A percentile compares a stretch with the other conserved stretches of the same genome.
phyloP scores from a whole-genome alignment of 257 asterid species.

The Nicotiana otophora region DNA sequence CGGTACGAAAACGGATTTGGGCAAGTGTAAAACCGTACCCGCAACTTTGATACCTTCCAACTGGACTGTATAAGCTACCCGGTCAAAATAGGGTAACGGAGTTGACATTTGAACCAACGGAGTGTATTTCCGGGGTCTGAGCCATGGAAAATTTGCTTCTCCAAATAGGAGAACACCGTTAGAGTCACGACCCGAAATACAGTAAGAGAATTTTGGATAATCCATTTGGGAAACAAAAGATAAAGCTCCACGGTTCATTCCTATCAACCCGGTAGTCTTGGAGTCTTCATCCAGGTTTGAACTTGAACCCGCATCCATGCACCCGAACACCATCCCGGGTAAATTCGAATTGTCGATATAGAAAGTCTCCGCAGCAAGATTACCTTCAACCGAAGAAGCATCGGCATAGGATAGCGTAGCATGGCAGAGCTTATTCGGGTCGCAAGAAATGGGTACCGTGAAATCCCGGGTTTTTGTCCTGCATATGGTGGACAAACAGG shows the following conservation, averaged over 20 bases:
- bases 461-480: constrained; percentile 57
- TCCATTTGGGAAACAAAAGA: constrained; percentile 70
- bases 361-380: constrained; percentile 46
- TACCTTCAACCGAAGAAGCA: constrained; percentile 71
- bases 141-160: constrained; percentile 46
- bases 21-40: constrained; percentile 36
- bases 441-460: constrained; percentile 63
- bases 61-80: constrained; percentile 71
- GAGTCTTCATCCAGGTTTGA: constrained; percentile 59
- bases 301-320: constrained; percentile 61
- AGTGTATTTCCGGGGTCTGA: constrained; percentile 47
- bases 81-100: constrained; percentile 63
- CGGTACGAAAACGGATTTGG: constrained; percentile 44
- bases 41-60: constrained; percentile 59
- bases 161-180: constrained; percentile 64
- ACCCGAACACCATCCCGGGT: constrained; percentile 56
- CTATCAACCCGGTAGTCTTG: constrained; percentile 52
- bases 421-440: constrained; percentile 54
- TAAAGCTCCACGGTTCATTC: constrained; percentile 73
- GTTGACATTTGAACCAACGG: constrained; percentile 45
- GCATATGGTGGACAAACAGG: constrained; percentile 63
- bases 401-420: constrained; percentile 72
- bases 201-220: constrained; percentile 52
- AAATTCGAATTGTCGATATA: constrained; percentile 23
- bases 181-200: constrained; percentile 61